Evolutionary conservation across 1,284 basidiomycete species (phyloP), one percentile per base, ranked within the genome.

Genomic region (Sanguinoderma infundibulare): DNA sequence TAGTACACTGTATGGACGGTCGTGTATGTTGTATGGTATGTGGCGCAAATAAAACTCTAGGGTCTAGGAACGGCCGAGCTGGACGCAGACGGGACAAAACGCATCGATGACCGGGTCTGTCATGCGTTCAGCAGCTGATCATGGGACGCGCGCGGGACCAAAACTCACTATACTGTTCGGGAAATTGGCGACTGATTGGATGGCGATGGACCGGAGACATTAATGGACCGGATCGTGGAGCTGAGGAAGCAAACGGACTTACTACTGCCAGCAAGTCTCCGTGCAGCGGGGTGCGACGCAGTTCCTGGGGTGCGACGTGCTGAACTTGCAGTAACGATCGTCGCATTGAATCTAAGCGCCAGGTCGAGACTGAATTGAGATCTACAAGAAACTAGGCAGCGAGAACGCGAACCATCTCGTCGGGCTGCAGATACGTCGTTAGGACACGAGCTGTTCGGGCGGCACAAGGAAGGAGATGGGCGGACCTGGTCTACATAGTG

Each of bases 241-340:
- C 2, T 35, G 10, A 1, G 34, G 49, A 55, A 56, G 44, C 39
- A 49, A 36, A 22, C 52, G 36, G 53, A 61, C 90, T 77, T 74
- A 92, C 90, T 89, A 89, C 74, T 90, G 89, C 87, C 89, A 90
- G 71, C 90, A 92, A n/a, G 85, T 86, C 20, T 73, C 75, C 38
- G 72, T 79, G 74, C 90, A 92, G 30, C 78, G 73, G 49, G 81
- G 79, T 26, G 83, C 79, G 24, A 81, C 78, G 69, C 90, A 92
- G 61, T 85, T 77, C 30, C 62, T 66, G 20, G 87, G 87, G 74
- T 92, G 90, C 24, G 72, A 74, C 20, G 80, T 74, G 67, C 90
- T 91, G 77, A 92, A 92, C 74, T 81, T 90, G 82, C 90, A 92
- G 70, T 74, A 80, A 35, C 78, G 79, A 70, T 86, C 81, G 58